A percentile compares a stretch with the other conserved stretches of the same genome.
phyloP scores from a whole-genome alignment of 805 yeast genomes.

The Sugiyamaella marilandica region DNA sequence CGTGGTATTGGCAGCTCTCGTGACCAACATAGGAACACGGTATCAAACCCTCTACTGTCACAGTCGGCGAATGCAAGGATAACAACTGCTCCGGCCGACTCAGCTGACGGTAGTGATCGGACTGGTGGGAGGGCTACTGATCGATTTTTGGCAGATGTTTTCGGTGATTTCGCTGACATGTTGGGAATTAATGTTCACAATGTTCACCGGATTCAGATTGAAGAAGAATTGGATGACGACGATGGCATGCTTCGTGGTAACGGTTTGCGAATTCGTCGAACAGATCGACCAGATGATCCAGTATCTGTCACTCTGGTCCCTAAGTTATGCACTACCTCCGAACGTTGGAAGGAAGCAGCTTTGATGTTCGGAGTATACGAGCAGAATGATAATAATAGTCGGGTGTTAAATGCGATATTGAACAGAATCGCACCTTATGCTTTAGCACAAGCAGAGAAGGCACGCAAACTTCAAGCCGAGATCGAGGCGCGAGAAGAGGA shows the following conservation, averaged over 20 bases:
- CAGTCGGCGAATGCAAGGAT: neutral
- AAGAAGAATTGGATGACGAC: slow-evolving; percentile 15
- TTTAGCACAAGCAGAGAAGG: slow-evolving; percentile 26
- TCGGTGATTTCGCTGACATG: slow-evolving; percentile 14
- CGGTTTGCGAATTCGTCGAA: slow-evolving; percentile 6
- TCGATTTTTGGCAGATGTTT: slow-evolving; percentile 12
- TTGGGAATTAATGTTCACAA: slow-evolving; percentile 5
- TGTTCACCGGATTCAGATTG: slow-evolving; percentile 3
- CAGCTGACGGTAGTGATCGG: neutral
- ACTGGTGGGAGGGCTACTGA: neutral
- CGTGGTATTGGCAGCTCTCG: slow-evolving; percentile 10
- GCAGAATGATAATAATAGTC: slow-evolving; percentile 30
- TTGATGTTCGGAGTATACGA: slow-evolving; percentile 46
- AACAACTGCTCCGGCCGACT: neutral
- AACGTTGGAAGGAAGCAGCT: slow-evolving; percentile 64
- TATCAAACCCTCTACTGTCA: slow-evolving; percentile 15
- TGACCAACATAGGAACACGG: slow-evolving; percentile 5
- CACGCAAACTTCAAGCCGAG: slow-evolving; percentile 22
- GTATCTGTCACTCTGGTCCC: slow-evolving; percentile 9
- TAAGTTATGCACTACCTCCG: slow-evolving; percentile 44
- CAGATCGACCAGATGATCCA: slow-evolving; percentile 9
- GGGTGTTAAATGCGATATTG: slow-evolving; percentile 24
- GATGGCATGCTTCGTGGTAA: slow-evolving; percentile 11
- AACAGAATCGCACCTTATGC: slow-evolving; percentile 24
- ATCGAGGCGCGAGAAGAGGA: slow-evolving; percentile 29